Base-by-base conservation (phyloP, 2,329 filamentous ascomycete genomes). In the Apiospora hydei region DNA sequence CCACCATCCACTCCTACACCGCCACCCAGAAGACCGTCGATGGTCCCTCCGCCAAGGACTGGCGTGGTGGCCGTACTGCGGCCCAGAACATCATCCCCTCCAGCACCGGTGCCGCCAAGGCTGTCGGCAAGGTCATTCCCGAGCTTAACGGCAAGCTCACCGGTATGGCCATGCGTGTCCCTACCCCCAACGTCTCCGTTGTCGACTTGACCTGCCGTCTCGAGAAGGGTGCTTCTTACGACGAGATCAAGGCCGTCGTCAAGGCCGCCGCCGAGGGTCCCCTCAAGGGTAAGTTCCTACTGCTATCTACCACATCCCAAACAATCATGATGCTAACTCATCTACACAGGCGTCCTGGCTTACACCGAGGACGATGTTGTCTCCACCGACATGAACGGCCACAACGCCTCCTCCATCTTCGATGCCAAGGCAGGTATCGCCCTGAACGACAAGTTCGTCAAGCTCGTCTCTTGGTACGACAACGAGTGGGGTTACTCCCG, bases 401-500 rank as follows among this genome's bases (percentile, higher is more conserved):
- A 98, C 89, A 90, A 88, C 84, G 86, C 91, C 91, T 98, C 95
- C 78, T 98, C 95, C 88, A 97, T 98, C 91, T 98, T 99, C 87
- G 96, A 99, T 85, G 95, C 95, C 85, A 97, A 98, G 93, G 96
- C 96, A 74, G 96, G 96, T 90, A 98, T 99, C 87, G 93, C 95
- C 78, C 93, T 99, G 81, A 99, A 98, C 92, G 87, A 95, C 82
- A 95, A 98, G 92, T 98, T 98, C 85, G 92, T 98, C 90, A 99
- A 99, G 93, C 91, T 99, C 75, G 93, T 98, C 84, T 92, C 92
- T 81, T 98, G 96, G 96, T 98, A 98, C 88, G 95, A 98, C 90
- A 98, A 98, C 90, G 96, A 98, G 91, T 98, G 95, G 95, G 96
- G 95, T 83, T 98, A 99, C 93, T 97, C 94, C 85, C 95, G 95